Percentiles rank a stretch among this genome's conserved stretches.
These are phyloP conservation scores for Ilex asprella DNA, from an alignment of 257 asterid species.

Conservation along the genomic window DNA sequence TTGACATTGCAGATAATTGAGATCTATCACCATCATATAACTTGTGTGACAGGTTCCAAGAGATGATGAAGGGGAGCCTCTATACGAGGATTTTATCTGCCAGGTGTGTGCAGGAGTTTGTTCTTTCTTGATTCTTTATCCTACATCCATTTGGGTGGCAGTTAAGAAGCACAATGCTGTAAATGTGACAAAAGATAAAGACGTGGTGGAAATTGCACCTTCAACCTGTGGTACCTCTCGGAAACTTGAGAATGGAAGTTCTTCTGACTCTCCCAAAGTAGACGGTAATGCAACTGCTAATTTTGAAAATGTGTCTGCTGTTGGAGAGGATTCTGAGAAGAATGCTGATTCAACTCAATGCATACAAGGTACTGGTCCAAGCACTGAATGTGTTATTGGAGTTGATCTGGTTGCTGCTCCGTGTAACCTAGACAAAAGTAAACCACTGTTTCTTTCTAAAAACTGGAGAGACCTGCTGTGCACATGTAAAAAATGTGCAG, in stretches of 20 bases:
- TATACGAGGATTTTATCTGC: slow-evolving; percentile 80
- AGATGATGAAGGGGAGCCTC: slow-evolving; percentile 88
- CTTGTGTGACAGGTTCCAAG: slow-evolving; percentile 56
- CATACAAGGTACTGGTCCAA: slow-evolving; percentile 38
- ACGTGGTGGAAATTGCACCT: slow-evolving; percentile 28
- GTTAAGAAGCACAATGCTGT: slow-evolving; percentile 16
- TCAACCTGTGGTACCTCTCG: slow-evolving; percentile 18
- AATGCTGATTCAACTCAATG: slow-evolving; percentile 11
- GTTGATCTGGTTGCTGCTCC: slow-evolving; percentile 35
- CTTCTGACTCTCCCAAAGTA: slow-evolving; percentile 11
- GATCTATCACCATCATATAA: background rate
- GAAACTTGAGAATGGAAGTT: slow-evolving; percentile 22
- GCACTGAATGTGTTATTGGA: slow-evolving; percentile 45
- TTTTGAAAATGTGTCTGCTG: slow-evolving; percentile 15
- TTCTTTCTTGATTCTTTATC: slow-evolving; percentile 59
- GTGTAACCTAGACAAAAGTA: slow-evolving; percentile 22
- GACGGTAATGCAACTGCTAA: slow-evolving; percentile 8
- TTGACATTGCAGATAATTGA: too few species aligned
- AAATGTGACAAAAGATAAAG: slow-evolving; percentile 30
- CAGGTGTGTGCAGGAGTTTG: slow-evolving; percentile 63
- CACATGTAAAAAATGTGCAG: slow-evolving; percentile 55
- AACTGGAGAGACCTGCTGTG: slow-evolving; percentile 81
- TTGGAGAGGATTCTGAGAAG: slow-evolving; percentile 8
- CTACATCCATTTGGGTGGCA: slow-evolving; percentile 36
- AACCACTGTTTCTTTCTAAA: slow-evolving; percentile 65